phyloP scores from a whole-genome alignment of 2,329 filamentous ascomycete genomes.

The Penicillium sp. region DNA sequence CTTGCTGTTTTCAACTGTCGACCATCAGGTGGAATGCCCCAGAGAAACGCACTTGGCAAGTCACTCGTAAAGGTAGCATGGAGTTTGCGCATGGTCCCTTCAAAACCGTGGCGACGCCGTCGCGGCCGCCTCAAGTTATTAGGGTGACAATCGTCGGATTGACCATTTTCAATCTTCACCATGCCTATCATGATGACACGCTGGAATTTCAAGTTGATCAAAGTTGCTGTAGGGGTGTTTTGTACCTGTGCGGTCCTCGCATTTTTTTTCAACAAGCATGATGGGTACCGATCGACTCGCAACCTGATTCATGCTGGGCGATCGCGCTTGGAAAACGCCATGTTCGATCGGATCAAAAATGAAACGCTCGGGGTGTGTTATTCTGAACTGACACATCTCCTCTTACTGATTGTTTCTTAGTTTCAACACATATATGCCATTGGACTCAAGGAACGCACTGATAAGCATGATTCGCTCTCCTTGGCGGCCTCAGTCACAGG shows the following conservation, averaged over 20 bases:
- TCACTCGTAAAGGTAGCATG: background rate
- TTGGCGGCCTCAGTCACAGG: conserved; percentile 49
- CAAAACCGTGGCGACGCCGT: background rate
- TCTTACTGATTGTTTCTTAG: conserved; percentile 20
- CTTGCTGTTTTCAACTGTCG: background rate
- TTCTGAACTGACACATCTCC: background rate
- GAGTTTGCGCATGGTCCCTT: background rate
- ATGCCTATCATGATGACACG: conserved; percentile 7
- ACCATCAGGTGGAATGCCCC: background rate
- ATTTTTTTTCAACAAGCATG: conserved; percentile 12
- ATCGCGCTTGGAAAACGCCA: conserved; percentile 21
- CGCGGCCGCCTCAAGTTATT: background rate
- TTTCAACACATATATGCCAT: conserved; percentile 55
- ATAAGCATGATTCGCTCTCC: conserved; percentile 56
- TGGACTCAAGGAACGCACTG: conserved; percentile 52
- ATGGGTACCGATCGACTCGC: conserved; percentile 16
- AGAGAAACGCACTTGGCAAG: conserved; percentile 9
- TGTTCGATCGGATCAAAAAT: conserved; percentile 31
- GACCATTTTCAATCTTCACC: background rate
- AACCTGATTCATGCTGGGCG: conserved; percentile 14
- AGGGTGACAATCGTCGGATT: background rate
- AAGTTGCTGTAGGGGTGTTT: conserved; percentile 6
- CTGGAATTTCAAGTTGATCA: conserved; percentile 16
- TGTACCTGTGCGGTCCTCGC: conserved; percentile 9
- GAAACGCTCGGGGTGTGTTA: conserved; percentile 33